A percentile compares a stretch with the other conserved stretches of the same genome.
Conservation (phyloP, 495 filamentous ascomycete species). For the Trichoderma erinaceum region DNA sequence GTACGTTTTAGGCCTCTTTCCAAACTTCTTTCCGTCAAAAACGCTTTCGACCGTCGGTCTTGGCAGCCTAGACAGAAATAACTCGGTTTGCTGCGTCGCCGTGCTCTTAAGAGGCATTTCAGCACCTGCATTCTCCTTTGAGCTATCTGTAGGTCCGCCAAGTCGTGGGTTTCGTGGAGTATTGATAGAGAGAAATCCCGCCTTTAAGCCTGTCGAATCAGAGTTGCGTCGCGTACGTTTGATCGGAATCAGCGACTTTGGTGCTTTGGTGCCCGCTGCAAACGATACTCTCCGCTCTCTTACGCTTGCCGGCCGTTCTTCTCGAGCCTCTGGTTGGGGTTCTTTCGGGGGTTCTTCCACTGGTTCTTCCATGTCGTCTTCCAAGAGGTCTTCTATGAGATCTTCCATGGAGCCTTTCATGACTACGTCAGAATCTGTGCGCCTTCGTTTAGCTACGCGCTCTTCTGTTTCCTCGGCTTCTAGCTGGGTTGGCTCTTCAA, state of each 20-base stretch:
- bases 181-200: too few species aligned
- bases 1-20: neutral
- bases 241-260: too few species aligned
- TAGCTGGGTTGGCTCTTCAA: neutral
- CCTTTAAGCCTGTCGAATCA: too few species aligned
- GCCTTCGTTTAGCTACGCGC: neutral
- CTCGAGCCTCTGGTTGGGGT: too few species aligned
- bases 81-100: neutral
- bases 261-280: too few species aligned
- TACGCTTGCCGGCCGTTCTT: too few species aligned
- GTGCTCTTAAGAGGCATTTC: too few species aligned
- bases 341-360: neutral
- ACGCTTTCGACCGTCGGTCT: neutral
- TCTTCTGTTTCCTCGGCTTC: neutral
- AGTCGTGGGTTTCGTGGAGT: too few species aligned
- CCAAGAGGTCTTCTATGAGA: too few species aligned
- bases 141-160: too few species aligned
- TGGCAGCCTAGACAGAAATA: neutral
- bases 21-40: neutral
- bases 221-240: too few species aligned
- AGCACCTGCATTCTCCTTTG: too few species aligned
- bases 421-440: neutral
- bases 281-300: neutral
- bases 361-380: neutral
- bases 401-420: neutral